Conservation (phyloP, 176 grass and related monocot genomes). For the Coix lacrymajobi region DNA sequence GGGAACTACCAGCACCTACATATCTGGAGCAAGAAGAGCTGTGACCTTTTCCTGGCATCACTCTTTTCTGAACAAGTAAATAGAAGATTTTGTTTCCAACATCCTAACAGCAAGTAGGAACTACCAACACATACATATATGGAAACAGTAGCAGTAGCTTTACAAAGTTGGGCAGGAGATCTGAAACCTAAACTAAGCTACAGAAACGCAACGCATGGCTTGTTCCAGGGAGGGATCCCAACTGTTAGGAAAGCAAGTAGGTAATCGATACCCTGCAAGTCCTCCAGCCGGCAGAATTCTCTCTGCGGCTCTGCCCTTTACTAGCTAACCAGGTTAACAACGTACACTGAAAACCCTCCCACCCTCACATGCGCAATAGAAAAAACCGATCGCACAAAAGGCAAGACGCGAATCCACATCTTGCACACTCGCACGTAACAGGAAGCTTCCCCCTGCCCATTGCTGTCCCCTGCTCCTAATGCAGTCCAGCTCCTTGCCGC, state of each 20-base stretch:
- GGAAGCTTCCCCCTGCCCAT: slow-evolving; percentile 47
- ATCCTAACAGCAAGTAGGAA: neutral
- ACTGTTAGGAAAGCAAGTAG: slow-evolving; percentile 27
- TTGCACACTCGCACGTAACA: neutral
- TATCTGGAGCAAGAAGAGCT: neutral
- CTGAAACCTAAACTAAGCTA: neutral
- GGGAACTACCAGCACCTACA: neutral
- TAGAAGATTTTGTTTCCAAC: neutral
- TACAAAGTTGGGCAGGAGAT: neutral
- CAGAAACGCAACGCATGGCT: slow-evolving; percentile 25
- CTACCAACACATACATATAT: neutral
- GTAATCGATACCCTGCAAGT: slow-evolving; percentile 7
- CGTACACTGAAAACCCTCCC: too few species aligned
- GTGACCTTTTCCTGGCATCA: neutral
- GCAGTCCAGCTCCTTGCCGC: slow-evolving; percentile 46
- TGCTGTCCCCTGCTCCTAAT: slow-evolving; percentile 32
- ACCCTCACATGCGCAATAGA: slow-evolving; percentile 18
- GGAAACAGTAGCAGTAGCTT: neutral
- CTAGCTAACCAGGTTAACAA: neutral
- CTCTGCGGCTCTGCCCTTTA: too few species aligned
- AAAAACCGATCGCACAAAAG: neutral
- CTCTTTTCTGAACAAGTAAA: neutral
- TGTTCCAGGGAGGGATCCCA: slow-evolving; percentile 4
- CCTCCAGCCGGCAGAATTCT: slow-evolving; percentile 3
- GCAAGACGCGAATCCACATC: slow-evolving; percentile 12